Evolutionary conservation across 192 early-diverging fungal species (phyloP).

Genomic region (Entomortierella chlamydospora): DNA sequence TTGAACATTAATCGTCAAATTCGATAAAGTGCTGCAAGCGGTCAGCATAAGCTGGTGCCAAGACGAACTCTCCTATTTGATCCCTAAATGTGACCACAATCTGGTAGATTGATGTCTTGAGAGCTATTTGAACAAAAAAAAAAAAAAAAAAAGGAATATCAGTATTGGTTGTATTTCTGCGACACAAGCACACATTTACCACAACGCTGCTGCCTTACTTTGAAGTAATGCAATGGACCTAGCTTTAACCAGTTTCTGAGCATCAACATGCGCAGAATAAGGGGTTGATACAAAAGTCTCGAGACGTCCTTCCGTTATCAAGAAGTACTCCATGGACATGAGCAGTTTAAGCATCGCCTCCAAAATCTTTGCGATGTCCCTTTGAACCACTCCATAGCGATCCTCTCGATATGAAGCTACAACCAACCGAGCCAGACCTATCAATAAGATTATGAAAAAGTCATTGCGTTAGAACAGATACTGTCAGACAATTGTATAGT

Average conservation of each 20-base stretch:
- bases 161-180: too few relatives aligned
- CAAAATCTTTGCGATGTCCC: conserved; percentile 49
- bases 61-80: conserved; percentile 25
- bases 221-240: conserved; percentile 14
- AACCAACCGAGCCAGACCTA: conserved; percentile 39
- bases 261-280: conserved; percentile 26
- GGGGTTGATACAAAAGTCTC: conserved; percentile 6
- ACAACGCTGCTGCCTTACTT: conserved; percentile 2
- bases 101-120: conserved; percentile 50
- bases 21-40: conserved; percentile 37
- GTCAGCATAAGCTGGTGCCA: conserved; percentile 15
- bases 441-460: background rate
- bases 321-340: conserved; percentile 42
- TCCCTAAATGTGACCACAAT: conserved; percentile 31
- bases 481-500: too few relatives aligned
- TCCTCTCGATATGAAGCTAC: conserved; percentile 46
- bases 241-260: conserved; percentile 24
- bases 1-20: conserved; percentile 22
- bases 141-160: too few relatives aligned
- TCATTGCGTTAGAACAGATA: too few relatives aligned
- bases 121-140: conserved; percentile 6
- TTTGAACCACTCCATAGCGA: conserved; percentile 52
- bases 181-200: too few relatives aligned
- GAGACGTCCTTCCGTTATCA: conserved; percentile 17
- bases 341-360: conserved; percentile 50